Evolutionary conservation across 2,329 filamentous ascomycete genomes (phyloP), one percentile per base, ranked within the genome.

Genomic region (Clarireedia monteithiana): DNA sequence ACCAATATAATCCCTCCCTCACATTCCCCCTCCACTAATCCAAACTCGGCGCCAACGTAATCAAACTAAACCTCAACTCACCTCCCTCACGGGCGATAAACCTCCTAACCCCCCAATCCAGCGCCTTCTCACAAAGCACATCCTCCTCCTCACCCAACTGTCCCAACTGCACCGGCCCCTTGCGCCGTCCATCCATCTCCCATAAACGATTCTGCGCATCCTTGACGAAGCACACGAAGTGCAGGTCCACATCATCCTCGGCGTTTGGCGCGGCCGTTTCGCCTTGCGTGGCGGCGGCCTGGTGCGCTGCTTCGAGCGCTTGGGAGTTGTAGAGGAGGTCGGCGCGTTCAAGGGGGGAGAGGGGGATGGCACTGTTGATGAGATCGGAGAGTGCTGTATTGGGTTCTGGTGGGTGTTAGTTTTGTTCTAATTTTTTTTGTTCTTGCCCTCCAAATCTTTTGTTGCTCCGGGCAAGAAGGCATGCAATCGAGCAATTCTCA

Each of bases 211-310:
- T 89, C 83, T 50, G 74, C 72, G 34, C 55, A 85, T 77, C 77
- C 75, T 92, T 94, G 50, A 94, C 88, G 70, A 97, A 97, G 68
- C 89, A 95, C 47, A 97, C 92, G 70, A 95, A 97, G 74, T 97
- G 94, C 65, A 97, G 76, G 70, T 97, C 92, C 17, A 96, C 79
- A 63, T 86, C 82, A 65, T 89, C 90, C 27, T 63, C 80, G 9
- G 91, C 90, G 55, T 81, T 75, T 0, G 94, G 94, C 1, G 91
- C 89, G 84, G 68, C 88, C 82, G 53, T 75, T 72, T 53, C 77
- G 73, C 77, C 92, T 91, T 61, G 91, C 84, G 71, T 96, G 6
- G 92, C 94, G n/a, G 91, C 91, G 59, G 81, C 81, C 50, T 83
- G 82, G 73, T 97, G 91, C 6, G 91, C 91, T 10, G 73, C 77